Evolutionary conservation across 2,329 filamentous ascomycete species (phyloP).

Genomic region (Verticillium tricorpus): DNA sequence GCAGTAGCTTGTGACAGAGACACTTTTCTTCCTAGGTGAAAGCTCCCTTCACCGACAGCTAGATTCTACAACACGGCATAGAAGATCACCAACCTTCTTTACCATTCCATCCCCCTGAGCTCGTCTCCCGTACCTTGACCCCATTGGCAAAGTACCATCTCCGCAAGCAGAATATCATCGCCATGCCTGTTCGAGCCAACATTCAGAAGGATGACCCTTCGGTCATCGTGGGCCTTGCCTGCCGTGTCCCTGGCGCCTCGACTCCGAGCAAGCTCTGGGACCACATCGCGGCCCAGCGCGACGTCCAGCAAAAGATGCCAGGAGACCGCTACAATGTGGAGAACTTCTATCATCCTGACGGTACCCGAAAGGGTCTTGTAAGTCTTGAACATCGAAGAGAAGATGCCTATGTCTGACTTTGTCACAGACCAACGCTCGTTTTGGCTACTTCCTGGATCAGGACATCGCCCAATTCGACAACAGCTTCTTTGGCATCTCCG

Average conservation of each 20-base stretch:
- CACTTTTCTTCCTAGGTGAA: no score
- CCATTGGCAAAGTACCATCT: no score
- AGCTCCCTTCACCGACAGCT: no score
- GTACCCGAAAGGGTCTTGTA: conserved; percentile 11
- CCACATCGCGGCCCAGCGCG: conserved; percentile 13
- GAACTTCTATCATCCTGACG: conserved; percentile 21
- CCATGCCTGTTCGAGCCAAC: conserved; percentile 11
- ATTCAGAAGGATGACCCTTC: conserved; percentile 19
- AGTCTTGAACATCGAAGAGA: not conserved
- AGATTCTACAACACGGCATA: no score
- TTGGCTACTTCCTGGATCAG: conserved; percentile 19
- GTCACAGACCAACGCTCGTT: conserved; percentile 2
- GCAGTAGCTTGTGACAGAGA: no score
- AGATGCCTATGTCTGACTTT: not conserved
- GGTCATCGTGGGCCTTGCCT: conserved; percentile 26
- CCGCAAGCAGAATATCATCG: conserved; percentile 2
- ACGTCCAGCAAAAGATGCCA: conserved; percentile 15
- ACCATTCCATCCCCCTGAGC: no score
- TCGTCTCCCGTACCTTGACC: no score
- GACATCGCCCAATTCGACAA: conserved; percentile 13
- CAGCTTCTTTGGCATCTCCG: conserved; percentile 17
- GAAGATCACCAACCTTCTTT: no score
- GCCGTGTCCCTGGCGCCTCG: conserved; percentile 23
- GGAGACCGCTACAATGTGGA: conserved; percentile 19
- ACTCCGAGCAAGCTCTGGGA: conserved; percentile 23